Conservation (phyloP, 2,329 filamentous ascomycete species). For the Pseudocercospora crystallina region DNA sequence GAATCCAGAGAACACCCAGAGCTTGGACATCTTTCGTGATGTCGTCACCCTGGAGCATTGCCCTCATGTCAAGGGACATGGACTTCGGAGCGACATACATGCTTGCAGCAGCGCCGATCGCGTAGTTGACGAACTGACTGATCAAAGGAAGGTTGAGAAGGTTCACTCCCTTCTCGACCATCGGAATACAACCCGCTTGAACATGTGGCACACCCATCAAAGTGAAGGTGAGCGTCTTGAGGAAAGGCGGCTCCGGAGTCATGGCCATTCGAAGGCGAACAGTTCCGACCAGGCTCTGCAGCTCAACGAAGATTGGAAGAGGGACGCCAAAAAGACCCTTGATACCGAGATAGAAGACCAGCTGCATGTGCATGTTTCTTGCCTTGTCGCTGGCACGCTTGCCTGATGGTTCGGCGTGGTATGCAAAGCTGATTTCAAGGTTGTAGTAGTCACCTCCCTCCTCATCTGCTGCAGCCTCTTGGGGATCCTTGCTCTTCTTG, state of each 20-base stretch:
- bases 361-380: conserved; percentile 94
- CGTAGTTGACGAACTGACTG: conserved; percentile 95
- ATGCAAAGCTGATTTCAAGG: conserved; percentile 84
- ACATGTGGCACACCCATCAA: conserved; percentile 93
- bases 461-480: conserved; percentile 84
- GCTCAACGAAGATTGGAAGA: conserved; percentile 82
- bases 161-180: conserved; percentile 88
- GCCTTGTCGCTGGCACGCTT: conserved; percentile 71
- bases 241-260: conserved; percentile 85
- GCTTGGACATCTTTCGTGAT: conserved; percentile 87
- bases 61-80: conserved; percentile 85
- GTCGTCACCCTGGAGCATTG: conserved; percentile 86
- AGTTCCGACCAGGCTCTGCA: conserved; percentile 88
- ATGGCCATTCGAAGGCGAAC: conserved; percentile 79
- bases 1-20: conserved; percentile 85
- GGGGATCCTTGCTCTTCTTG: conserved; percentile 75
- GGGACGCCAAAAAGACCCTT: conserved; percentile 87
- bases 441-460: conserved; percentile 93
- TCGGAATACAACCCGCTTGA: conserved; percentile 83
- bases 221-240: conserved; percentile 89
- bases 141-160: conserved; percentile 89
- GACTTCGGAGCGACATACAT: conserved; percentile 90
- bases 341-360: conserved; percentile 90
- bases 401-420: conserved; percentile 77
- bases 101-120: conserved; percentile 80